Evolutionary conservation across 2,329 filamentous ascomycete species (phyloP).

Genomic region (Colletotrichum echinochloae): DNA sequence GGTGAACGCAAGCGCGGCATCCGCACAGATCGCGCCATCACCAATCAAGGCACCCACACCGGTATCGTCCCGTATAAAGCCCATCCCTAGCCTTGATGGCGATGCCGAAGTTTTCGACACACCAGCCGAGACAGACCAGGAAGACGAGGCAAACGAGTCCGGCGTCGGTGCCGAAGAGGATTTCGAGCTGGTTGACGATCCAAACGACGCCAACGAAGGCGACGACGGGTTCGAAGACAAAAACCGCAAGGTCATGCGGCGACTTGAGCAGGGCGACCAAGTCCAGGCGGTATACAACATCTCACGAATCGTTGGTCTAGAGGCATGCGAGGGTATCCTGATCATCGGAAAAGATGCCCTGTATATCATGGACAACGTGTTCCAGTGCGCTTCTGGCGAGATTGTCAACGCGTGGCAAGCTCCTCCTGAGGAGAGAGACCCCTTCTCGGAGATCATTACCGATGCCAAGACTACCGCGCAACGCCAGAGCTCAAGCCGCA

Average conservation of each 20-base stretch:
- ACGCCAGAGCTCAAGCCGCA: constrained; percentile 66
- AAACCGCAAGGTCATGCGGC: constrained; percentile 97
- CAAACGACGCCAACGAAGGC: constrained; percentile 81
- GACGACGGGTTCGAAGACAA: constrained; percentile 92
- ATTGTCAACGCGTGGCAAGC: constrained; percentile 98
- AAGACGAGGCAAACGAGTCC: constrained; percentile 45
- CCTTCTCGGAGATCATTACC: constrained; percentile 93
- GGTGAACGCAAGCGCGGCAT: constrained; percentile 41
- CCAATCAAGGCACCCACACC: constrained; percentile 45
- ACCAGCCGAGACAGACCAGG: constrained; percentile 45
- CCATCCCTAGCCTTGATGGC: constrained; percentile 40
- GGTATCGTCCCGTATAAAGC: constrained; percentile 41
- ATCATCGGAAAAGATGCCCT: constrained; percentile 92
- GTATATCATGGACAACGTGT: constrained; percentile 96
- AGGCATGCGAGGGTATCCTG: constrained; percentile 92
- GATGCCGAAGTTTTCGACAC: constrained; percentile 32
- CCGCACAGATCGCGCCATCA: constrained; percentile 31
- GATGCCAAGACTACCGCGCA: constrained; percentile 73
- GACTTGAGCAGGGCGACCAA: constrained; percentile 87
- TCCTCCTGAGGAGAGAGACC: constrained; percentile 90
- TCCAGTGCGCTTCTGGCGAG: constrained; percentile 93
- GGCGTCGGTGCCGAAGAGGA: constrained; percentile 78
- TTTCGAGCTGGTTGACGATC: constrained; percentile 95
- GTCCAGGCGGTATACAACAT: constrained; percentile 97
- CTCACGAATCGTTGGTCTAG: constrained; percentile 91